Percentiles rank a stretch among this genome's conserved stretches.
Evolutionary conservation across 495 filamentous ascomycete genomes (phyloP).

Genomic region (Hypoxylon perforatum): DNA sequence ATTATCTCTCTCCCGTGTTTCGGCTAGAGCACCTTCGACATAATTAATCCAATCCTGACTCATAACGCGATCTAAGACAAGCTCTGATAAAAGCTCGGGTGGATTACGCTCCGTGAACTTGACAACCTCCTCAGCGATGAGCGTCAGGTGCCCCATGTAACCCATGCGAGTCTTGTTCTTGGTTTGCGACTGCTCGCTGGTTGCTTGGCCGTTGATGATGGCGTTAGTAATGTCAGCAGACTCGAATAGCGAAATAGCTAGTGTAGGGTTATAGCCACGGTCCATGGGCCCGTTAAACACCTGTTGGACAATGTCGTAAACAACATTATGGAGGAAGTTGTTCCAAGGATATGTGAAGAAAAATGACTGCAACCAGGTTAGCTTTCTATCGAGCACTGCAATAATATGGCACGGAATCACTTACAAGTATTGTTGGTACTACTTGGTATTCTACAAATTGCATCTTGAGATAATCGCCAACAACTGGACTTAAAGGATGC

Average conservation of each 20-base stretch:
- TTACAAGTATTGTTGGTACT: constrained; percentile 93
- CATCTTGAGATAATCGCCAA: constrained; percentile 97
- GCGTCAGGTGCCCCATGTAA: constrained; percentile 97
- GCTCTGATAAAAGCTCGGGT: constrained; percentile 83
- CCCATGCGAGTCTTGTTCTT: constrained; percentile 90
- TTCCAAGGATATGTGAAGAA: constrained; percentile 99
- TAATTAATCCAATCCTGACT: constrained; percentile 92
- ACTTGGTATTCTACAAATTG: constrained; percentile 95
- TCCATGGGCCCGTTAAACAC: constrained; percentile 99
- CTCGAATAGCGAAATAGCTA: constrained; percentile 95
- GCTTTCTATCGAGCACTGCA: constrained; percentile 11
- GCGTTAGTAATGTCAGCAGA: constrained; percentile 87
- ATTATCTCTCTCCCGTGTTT: constrained; percentile 96
- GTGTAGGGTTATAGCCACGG: constrained; percentile 87
- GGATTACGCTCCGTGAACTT: constrained; percentile 97
- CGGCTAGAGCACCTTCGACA: constrained; percentile 91
- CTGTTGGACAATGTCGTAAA: constrained; percentile 99
- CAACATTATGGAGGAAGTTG: constrained; percentile 99
- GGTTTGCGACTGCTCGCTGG: constrained; percentile 84
- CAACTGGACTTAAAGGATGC: constrained; percentile 71
- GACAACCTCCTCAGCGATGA: constrained; percentile 98
- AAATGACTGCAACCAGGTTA: constrained; percentile 62
- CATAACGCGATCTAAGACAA: constrained; percentile 88
- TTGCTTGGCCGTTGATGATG: constrained; percentile 88
- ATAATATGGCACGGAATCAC: constrained; percentile 42